Percentiles rank a stretch among this genome's conserved stretches.
Evolutionary conservation across 768 basidiomycete species (phyloP).

Genomic region (Infundibulicybe gibba): DNA sequence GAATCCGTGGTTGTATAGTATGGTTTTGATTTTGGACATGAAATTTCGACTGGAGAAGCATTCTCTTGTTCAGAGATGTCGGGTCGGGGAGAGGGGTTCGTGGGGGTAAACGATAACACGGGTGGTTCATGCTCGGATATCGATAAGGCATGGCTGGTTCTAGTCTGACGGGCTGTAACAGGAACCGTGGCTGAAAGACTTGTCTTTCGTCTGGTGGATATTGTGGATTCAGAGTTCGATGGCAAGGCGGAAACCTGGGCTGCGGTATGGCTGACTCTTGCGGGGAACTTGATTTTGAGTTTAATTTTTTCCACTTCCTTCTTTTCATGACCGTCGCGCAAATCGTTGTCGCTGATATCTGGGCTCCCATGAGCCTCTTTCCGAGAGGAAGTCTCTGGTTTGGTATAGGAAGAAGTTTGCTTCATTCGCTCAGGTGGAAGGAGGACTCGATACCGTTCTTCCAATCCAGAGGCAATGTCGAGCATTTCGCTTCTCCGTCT

Average conservation of each 20-base stretch:
- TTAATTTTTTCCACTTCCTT: constrained; percentile 31
- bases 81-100: too few relatives aligned
- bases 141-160: constrained; percentile 1
- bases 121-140: too few relatives aligned
- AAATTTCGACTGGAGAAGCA: too few relatives aligned
- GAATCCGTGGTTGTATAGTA: too few relatives aligned
- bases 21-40: too few relatives aligned
- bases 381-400: constrained; percentile 15
- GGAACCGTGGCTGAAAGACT: too few relatives aligned
- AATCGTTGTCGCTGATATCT: constrained; percentile 15
- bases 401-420: constrained; percentile 23
- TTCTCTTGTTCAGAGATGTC: too few relatives aligned
- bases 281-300: constrained; percentile 31
- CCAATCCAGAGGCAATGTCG: constrained; percentile 58
- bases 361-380: constrained; percentile 23
- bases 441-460: constrained; percentile 71
- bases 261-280: constrained; percentile 7
- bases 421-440: constrained; percentile 60
- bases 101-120: too few relatives aligned
- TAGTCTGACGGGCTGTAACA: not conserved
- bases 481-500: constrained; percentile 73
- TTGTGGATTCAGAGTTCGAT: constrained; percentile 4
- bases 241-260: constrained; percentile 19
- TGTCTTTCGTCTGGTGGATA: constrained; percentile 18
- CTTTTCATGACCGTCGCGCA: constrained; percentile 15